Conservation (phyloP, 2,329 filamentous ascomycete species). For the Coccinonectria pachysandricola region DNA sequence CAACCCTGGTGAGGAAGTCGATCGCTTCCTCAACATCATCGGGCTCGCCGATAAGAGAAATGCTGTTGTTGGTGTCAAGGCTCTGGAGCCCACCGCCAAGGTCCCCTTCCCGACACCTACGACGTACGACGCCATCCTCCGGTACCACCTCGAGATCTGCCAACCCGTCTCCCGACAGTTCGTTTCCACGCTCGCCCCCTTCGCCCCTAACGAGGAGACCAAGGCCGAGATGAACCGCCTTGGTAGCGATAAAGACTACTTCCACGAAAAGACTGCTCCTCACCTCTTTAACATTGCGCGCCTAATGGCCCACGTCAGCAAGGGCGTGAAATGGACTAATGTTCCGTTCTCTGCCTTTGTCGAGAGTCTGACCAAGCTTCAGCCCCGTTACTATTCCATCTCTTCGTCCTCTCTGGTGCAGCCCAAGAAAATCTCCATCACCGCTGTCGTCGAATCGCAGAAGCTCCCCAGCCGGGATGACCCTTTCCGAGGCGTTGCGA, state of each 20-base stretch:
- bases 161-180: slow-evolving; percentile 95
- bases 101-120: slow-evolving; percentile 96
- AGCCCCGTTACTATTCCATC: slow-evolving; percentile 98
- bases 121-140: slow-evolving; percentile 84
- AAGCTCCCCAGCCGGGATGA: slow-evolving; percentile 69
- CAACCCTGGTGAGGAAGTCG: slow-evolving; percentile 85
- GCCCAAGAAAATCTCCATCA: slow-evolving; percentile 90
- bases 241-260: slow-evolving; percentile 90
- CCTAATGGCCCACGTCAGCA: slow-evolving; percentile 62
- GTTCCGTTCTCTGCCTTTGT: slow-evolving; percentile 93
- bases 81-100: slow-evolving; percentile 89
- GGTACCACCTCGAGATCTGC: slow-evolving; percentile 96
- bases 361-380: slow-evolving; percentile 86
- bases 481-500: slow-evolving; percentile 83
- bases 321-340: slow-evolving; percentile 66
- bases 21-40: slow-evolving; percentile 74
- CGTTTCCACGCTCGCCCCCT: slow-evolving; percentile 74
- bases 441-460: slow-evolving; percentile 83
- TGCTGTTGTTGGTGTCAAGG: slow-evolving; percentile 77
- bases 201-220: slow-evolving; percentile 72
- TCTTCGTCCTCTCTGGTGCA: slow-evolving; percentile 93
- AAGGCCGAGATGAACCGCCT: slow-evolving; percentile 85
- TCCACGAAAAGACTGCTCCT: slow-evolving; percentile 72
- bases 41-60: slow-evolving; percentile 68
- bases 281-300: slow-evolving; percentile 86